phyloP scores from a whole-genome alignment of 202 grass and related monocot genomes.

The Eragrostis tef region DNA sequence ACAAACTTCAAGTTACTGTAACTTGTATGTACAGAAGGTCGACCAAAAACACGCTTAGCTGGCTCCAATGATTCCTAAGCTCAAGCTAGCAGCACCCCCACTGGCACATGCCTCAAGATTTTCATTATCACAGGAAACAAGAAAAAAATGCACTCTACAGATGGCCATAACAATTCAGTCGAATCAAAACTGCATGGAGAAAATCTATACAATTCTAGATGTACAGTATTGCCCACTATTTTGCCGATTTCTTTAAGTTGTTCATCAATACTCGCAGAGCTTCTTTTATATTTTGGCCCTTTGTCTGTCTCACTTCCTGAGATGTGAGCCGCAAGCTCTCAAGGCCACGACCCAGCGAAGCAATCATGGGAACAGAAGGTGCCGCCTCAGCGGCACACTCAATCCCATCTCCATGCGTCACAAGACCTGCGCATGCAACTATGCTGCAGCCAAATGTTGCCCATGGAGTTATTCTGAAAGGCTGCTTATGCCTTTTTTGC shows the following conservation, averaged over 20 bases:
- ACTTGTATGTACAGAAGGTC: constrained; percentile 41
- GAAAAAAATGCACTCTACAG: constrained; percentile 39
- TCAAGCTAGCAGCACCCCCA: constrained; percentile 12
- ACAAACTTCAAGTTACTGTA: background rate
- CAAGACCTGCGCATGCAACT: constrained; percentile 60
- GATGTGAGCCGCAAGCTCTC: constrained; percentile 73
- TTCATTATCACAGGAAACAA: constrained; percentile 44
- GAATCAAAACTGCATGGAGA: constrained; percentile 42
- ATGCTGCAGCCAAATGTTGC: constrained; percentile 83
- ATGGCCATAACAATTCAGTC: background rate
- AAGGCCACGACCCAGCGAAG: constrained; percentile 77
- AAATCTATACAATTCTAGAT: constrained; percentile 49
- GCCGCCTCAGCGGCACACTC: constrained; percentile 74
- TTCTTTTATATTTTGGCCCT: constrained; percentile 72
- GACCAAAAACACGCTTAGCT: constrained; percentile 6
- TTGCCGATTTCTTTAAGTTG: constrained; percentile 67
- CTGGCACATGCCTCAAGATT: background rate
- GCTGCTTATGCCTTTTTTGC: constrained; percentile 64
- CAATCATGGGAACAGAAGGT: constrained; percentile 77
- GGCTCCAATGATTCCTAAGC: constrained; percentile 17
- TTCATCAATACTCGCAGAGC: constrained; percentile 65
- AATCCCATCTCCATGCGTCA: constrained; percentile 77
- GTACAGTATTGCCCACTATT: constrained; percentile 47
- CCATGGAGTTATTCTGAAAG: constrained; percentile 72
- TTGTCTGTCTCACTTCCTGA: constrained; percentile 63